Conservation (phyloP, 2,329 filamentous ascomycete genomes). For the Trichoderma cornu-damae region DNA sequence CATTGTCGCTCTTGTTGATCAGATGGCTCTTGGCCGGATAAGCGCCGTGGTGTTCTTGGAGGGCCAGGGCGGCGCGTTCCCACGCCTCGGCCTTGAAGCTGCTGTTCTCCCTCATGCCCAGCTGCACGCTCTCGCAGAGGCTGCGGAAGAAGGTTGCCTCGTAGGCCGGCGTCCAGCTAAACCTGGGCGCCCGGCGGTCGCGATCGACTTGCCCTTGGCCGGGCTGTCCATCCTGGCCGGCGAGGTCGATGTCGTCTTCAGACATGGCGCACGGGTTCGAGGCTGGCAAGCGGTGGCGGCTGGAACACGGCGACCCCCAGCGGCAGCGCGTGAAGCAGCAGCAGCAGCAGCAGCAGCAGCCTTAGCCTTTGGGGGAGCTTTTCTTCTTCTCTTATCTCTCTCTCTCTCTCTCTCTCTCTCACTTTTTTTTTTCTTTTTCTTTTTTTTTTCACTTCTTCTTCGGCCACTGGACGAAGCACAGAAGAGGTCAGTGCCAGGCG, state of each 20-base stretch:
- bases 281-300: constrained; percentile 1
- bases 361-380: neutral
- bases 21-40: constrained; percentile 57
- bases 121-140: constrained; percentile 53
- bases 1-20: constrained; percentile 61
- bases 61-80: constrained; percentile 51
- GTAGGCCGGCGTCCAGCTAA: constrained; percentile 56
- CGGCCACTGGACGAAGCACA: neutral
- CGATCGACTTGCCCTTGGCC: constrained; percentile 35
- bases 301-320: constrained; percentile 13
- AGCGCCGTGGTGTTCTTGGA: constrained; percentile 51
- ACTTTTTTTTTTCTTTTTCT: neutral
- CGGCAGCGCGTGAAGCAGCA: constrained; percentile 15
- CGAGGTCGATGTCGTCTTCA: constrained; percentile 36
- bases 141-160: constrained; percentile 58
- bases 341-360: neutral
- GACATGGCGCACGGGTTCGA: constrained; percentile 30
- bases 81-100: constrained; percentile 59
- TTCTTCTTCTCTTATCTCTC: too few relatives aligned
- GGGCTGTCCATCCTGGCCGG: constrained; percentile 34
- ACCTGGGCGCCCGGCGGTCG: constrained; percentile 46
- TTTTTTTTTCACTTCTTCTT: neutral
- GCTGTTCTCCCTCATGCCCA: constrained; percentile 52
- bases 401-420: neutral
- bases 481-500: constrained; percentile 17